Percentiles rank a stretch among this genome's conserved stretches.
These are phyloP conservation scores for Petrea volubilis DNA, from an alignment of 257 asterid genomes.

Conservation along the genomic window DNA sequence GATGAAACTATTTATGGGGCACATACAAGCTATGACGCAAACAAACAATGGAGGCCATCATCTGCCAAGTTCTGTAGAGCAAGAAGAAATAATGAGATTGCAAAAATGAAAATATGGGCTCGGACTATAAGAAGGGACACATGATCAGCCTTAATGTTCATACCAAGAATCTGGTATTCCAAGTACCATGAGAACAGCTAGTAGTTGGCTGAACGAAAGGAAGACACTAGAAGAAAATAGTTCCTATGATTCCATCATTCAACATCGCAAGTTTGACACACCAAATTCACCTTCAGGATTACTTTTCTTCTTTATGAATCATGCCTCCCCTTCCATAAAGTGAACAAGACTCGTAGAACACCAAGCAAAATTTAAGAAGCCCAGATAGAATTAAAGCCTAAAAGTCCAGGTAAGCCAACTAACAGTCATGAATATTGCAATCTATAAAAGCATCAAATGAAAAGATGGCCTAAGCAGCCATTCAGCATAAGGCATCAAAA, in stretches of 20 bases:
- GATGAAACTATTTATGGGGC: not conserved
- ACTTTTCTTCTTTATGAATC: not conserved
- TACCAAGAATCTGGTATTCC: not conserved
- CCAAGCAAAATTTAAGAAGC: not conserved
- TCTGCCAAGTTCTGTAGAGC: too few species aligned
- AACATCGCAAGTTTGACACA: not conserved
- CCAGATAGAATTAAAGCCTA: not conserved
- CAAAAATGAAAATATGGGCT: not conserved
- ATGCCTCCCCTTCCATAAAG: not conserved
- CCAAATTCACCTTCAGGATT: not conserved
- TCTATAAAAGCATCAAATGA: not conserved
- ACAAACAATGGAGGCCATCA: not conserved
- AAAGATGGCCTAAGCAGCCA: not conserved
- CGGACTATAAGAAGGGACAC: not conserved
- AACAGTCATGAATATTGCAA: not conserved
- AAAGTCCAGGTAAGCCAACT: not conserved
- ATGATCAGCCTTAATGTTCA: not conserved
- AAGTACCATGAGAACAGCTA: not conserved
- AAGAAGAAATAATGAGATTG: not conserved
- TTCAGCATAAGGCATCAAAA: not conserved
- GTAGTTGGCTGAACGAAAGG: not conserved
- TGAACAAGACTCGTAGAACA: not conserved
- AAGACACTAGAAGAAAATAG: not conserved
- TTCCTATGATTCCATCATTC: not conserved
- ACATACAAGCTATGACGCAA: not conserved